Percentiles rank a stretch among this genome's conserved stretches.
These are phyloP conservation scores for Neospermospora avenae DNA, from an alignment of 2,329 filamentous ascomycete genomes.

Conservation along the genomic window DNA sequence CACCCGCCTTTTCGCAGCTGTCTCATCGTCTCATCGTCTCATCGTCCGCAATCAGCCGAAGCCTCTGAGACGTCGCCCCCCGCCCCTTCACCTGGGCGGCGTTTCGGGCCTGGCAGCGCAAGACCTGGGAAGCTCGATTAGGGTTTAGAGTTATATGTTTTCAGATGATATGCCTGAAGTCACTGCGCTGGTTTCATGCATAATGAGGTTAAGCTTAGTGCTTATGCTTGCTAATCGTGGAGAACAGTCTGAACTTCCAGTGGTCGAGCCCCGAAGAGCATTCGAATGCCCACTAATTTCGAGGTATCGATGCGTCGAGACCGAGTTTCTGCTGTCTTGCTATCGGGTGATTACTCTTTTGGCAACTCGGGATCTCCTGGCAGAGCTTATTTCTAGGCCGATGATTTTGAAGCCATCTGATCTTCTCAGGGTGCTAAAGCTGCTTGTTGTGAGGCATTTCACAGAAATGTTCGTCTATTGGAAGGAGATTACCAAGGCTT, in stretches of 20 bases:
- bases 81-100: neutral
- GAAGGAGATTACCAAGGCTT: neutral
- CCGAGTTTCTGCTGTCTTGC: neutral
- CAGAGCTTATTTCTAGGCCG: neutral
- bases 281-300: neutral
- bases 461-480: neutral
- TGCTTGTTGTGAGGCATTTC: neutral
- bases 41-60: neutral
- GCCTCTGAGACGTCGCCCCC: neutral
- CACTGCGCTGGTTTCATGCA: neutral
- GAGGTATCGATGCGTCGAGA: neutral
- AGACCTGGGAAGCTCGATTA: neutral
- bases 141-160: neutral
- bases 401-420: neutral
- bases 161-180: neutral
- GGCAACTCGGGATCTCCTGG: neutral
- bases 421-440: neutral
- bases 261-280: neutral
- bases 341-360: neutral
- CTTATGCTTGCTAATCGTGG: neutral
- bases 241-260: neutral
- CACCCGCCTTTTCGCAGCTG: neutral
- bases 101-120: neutral
- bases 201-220: neutral
- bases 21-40: slow-evolving; percentile 1